A percentile compares a stretch with the other conserved stretches of the same genome.
phyloP scores from a whole-genome alignment of 83 land plant genomes.

The Diphasiastrum complanatum region DNA sequence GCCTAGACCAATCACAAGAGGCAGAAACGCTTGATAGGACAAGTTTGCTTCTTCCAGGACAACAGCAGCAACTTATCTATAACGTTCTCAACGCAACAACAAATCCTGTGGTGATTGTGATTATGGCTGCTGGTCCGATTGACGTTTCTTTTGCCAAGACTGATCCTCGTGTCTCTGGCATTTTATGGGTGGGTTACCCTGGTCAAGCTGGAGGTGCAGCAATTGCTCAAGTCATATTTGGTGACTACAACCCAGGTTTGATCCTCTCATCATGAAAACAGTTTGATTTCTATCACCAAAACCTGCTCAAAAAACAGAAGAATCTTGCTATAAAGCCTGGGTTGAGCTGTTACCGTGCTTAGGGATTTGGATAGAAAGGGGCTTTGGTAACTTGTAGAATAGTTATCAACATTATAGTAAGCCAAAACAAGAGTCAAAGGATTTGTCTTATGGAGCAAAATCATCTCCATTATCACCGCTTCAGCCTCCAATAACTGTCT shows the following conservation, averaged over 20 bases:
- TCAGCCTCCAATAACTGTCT: too few species aligned
- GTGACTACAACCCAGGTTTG: conserved; percentile 65
- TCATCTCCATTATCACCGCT: too few species aligned
- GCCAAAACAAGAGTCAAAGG: too few species aligned
- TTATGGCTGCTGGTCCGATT: conserved; percentile 65
- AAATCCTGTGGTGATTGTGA: conserved; percentile 53
- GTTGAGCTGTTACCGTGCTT: too few species aligned
- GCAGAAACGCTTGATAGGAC: conserved; percentile 48
- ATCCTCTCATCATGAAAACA: too few species aligned
- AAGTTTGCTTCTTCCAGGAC: conserved; percentile 58
- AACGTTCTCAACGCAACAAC: conserved; percentile 39
- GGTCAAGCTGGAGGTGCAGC: conserved; percentile 80
- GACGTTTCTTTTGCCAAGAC: conserved; percentile 62
- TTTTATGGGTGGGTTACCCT: conserved; percentile 78
- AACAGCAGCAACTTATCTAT: conserved; percentile 50
- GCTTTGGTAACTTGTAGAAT: too few species aligned
- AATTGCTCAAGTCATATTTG: conserved; percentile 65
- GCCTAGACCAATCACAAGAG: conserved; percentile 61
- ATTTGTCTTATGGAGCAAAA: too few species aligned
- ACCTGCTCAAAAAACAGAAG: too few species aligned
- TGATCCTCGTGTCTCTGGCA: conserved; percentile 37
- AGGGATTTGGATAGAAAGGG: too few species aligned
- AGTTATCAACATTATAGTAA: too few species aligned
- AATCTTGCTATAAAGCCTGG: too few species aligned
- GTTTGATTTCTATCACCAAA: too few species aligned